These are phyloP conservation scores for Paxillus ammoniavirescens DNA, from an alignment of 768 basidiomycete species.

Conservation along the genomic window DNA sequence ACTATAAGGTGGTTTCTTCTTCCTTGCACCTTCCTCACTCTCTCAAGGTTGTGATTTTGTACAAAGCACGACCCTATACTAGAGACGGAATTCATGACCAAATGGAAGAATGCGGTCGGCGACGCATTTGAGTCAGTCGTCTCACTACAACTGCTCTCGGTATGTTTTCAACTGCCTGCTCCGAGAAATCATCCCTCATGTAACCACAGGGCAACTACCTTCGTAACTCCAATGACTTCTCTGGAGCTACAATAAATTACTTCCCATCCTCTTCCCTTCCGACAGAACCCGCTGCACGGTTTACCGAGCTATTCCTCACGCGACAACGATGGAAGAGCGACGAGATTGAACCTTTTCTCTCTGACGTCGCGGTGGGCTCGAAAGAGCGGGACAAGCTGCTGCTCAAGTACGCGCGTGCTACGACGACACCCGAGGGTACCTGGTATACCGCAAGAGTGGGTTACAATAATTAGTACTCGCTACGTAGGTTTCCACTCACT, in stretches of 20 bases:
- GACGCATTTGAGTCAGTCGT: constrained; percentile 69
- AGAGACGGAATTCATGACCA: constrained; percentile 52
- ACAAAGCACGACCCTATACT: constrained; percentile 58
- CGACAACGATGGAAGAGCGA: constrained; percentile 72
- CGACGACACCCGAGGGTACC: constrained; percentile 62
- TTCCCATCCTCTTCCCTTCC: constrained; percentile 78
- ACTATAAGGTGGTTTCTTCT: constrained; percentile 45
- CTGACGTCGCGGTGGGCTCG: constrained; percentile 75
- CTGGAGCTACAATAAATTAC: constrained; percentile 52
- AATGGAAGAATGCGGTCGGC: constrained; percentile 76
- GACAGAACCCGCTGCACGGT: constrained; percentile 74
- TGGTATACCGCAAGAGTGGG: constrained; percentile 76
- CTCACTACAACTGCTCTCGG: constrained; percentile 66
- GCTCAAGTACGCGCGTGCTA: constrained; percentile 80
- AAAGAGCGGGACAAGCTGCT: constrained; percentile 89
- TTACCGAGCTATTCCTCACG: constrained; percentile 85
- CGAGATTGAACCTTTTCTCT: constrained; percentile 80
- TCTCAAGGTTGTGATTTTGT: not conserved
- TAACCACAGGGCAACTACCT: constrained; percentile 77
- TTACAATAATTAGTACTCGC: constrained; percentile 43
- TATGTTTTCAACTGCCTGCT: constrained; percentile 29
- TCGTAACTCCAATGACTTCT: constrained; percentile 36
- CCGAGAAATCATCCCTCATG: not conserved
- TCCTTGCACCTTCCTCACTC: not conserved
- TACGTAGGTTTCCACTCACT: not conserved